These are phyloP conservation scores for Dimocarpus longan DNA, from an alignment of 345 rosid genomes.

Conservation along the genomic window DNA sequence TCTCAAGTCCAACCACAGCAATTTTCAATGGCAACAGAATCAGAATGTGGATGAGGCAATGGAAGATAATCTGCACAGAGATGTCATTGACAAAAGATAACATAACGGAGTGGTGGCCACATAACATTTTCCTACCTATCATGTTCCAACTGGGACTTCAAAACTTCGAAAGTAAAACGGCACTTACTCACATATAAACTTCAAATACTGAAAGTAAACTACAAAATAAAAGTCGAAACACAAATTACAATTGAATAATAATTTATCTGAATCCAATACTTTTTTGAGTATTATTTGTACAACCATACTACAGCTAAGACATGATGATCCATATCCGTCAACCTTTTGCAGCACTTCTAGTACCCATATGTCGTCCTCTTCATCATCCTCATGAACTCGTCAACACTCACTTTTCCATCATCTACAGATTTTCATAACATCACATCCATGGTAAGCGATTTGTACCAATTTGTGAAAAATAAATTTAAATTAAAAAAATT, in stretches of 20 bases:
- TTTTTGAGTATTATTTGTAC: constrained; percentile 5
- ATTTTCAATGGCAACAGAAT: too few species aligned
- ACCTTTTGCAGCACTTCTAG: constrained; percentile 25
- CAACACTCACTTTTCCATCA: constrained; percentile 68
- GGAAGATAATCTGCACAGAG: too few species aligned
- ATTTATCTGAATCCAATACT: neutral
- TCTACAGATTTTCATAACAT: constrained; percentile 38
- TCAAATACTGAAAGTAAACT: neutral
- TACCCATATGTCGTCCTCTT: constrained; percentile 54
- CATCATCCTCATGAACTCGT: constrained; percentile 80
- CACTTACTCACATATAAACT: too few species aligned
- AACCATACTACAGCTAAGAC: constrained; percentile 15
- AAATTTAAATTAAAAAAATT: neutral
- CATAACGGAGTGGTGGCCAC: too few species aligned
- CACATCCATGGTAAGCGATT: neutral
- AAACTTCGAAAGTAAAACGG: too few species aligned
- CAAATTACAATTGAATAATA: neutral
- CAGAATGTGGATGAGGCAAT: too few species aligned
- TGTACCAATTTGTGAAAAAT: neutral
- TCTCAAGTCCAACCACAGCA: too few species aligned
- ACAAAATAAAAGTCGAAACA: neutral
- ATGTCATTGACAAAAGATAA: too few species aligned
- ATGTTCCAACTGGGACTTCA: too few species aligned
- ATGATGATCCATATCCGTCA: constrained; percentile 5
- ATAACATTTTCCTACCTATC: too few species aligned